phyloP scores from a whole-genome alignment of 2,329 filamentous ascomycete genomes.

The Clonostachys chloroleuca region DNA sequence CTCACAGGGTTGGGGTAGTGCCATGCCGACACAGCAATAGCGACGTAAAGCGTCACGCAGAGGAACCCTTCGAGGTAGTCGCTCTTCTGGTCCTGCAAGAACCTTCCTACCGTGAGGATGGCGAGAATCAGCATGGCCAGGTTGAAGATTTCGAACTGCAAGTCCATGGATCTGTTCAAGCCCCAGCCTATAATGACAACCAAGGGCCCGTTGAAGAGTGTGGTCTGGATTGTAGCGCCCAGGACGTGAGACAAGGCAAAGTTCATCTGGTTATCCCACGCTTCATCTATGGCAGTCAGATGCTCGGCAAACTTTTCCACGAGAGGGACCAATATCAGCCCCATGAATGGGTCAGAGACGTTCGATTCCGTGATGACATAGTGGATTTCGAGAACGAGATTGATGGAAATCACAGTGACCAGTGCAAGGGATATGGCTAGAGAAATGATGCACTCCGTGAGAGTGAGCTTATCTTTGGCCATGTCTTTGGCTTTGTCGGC shows the following conservation, averaged over 20 bases:
- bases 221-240: conserved; percentile 84
- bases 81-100: conserved; percentile 81
- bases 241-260: conserved; percentile 82
- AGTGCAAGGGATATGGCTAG: conserved; percentile 60
- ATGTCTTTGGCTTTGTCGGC: conserved; percentile 57
- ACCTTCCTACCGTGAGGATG: conserved; percentile 83
- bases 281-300: conserved; percentile 79
- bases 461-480: conserved; percentile 64
- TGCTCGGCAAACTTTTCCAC: conserved; percentile 88
- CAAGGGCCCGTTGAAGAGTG: conserved; percentile 80
- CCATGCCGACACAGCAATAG: conserved; percentile 54
- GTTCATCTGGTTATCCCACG: conserved; percentile 80
- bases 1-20: conserved; percentile 45
- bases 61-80: conserved; percentile 87
- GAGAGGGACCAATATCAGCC: conserved; percentile 74
- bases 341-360: conserved; percentile 51
- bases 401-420: conserved; percentile 70
- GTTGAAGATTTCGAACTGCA: conserved; percentile 87
- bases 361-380: conserved; percentile 39
- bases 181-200: conserved; percentile 84
- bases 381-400: conserved; percentile 69
- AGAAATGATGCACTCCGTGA: conserved; percentile 67
- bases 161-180: conserved; percentile 62
- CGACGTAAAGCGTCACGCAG: conserved; percentile 64
- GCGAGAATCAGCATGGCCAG: conserved; percentile 75